These are phyloP conservation scores for Rhizopus stolonifer DNA, from an alignment of 371 early-diverging fungal genomes.

Conservation along the genomic window DNA sequence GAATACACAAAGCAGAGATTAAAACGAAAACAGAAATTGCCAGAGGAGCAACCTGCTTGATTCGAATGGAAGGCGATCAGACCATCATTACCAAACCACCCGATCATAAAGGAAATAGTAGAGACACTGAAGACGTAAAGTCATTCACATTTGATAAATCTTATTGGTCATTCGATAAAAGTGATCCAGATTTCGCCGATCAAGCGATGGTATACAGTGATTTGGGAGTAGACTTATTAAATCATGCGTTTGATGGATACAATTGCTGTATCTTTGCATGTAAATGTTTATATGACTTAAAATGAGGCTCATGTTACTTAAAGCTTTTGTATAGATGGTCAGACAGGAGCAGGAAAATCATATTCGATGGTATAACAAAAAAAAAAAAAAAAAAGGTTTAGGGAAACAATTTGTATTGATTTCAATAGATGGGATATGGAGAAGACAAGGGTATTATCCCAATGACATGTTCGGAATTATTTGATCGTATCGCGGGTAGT, in stretches of 20 bases:
- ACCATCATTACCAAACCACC: slow-evolving; percentile 64
- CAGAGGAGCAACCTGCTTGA: slow-evolving; percentile 60
- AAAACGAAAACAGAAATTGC: slow-evolving; percentile 49
- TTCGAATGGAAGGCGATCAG: slow-evolving; percentile 72
- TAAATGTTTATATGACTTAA: slow-evolving; percentile 25
- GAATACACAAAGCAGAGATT: neutral
- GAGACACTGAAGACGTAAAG: slow-evolving; percentile 51
- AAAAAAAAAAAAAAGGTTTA: no score
- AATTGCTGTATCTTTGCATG: slow-evolving; percentile 89
- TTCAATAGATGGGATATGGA: slow-evolving; percentile 61
- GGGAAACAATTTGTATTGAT: neutral
- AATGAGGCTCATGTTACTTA: neutral
- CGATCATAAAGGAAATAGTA: slow-evolving; percentile 33
- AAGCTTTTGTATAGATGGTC: slow-evolving; percentile 65
- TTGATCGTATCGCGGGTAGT: slow-evolving; percentile 59
- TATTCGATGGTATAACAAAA: slow-evolving; percentile 64
- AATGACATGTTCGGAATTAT: slow-evolving; percentile 74
- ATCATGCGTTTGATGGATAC: slow-evolving; percentile 88
- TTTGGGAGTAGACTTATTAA: slow-evolving; percentile 75
- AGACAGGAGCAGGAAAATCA: slow-evolving; percentile 85
- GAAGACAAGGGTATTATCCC: slow-evolving; percentile 85
- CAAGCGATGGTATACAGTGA: slow-evolving; percentile 77
- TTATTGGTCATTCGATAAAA: slow-evolving; percentile 78
- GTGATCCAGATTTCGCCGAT: slow-evolving; percentile 68
- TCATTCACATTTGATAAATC: slow-evolving; percentile 85